These are phyloP conservation scores for Suillus alpinus DNA, from an alignment of 768 basidiomycete species.

Conservation along the genomic window DNA sequence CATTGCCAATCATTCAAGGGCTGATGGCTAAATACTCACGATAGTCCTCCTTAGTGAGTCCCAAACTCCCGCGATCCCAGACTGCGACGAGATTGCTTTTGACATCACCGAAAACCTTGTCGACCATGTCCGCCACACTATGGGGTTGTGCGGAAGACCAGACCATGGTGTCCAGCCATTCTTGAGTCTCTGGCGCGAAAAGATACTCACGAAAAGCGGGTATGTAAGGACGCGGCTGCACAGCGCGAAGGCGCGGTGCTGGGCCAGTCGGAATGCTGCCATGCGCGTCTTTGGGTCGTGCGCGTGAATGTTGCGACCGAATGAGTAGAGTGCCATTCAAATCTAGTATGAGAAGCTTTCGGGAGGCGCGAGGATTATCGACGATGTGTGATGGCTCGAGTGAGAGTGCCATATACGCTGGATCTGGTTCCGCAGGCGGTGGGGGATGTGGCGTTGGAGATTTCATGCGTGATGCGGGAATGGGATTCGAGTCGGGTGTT, in stretches of 20 bases:
- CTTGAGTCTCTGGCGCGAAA: slow-evolving; percentile 54
- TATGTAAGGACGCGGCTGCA: slow-evolving; percentile 67
- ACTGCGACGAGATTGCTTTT: slow-evolving; percentile 51
- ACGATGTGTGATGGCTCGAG: slow-evolving; percentile 25
- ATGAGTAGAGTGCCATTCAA: slow-evolving; percentile 73
- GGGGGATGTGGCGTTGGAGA: slow-evolving; percentile 9
- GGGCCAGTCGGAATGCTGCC: slow-evolving; percentile 1
- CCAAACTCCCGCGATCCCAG: slow-evolving; percentile 81
- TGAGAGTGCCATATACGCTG: slow-evolving; percentile 35
- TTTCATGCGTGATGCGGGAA: slow-evolving; percentile 1
- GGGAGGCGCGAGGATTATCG: slow-evolving; percentile 25
- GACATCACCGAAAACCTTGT: slow-evolving; percentile 49
- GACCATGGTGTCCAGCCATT: slow-evolving; percentile 82
- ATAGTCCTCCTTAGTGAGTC: slow-evolving; percentile 59
- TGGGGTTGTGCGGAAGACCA: slow-evolving; percentile 88
- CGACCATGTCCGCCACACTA: slow-evolving; percentile 74
- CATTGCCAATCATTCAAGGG: not conserved
- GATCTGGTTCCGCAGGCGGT: slow-evolving; percentile 25
- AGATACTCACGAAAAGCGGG: slow-evolving; percentile 58
- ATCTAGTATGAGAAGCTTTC: slow-evolving; percentile 74
- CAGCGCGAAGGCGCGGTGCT: slow-evolving; percentile 31
- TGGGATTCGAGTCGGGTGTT: slow-evolving; percentile 5
- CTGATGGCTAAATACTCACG: slow-evolving; percentile 45
- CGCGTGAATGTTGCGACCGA: slow-evolving; percentile 44
- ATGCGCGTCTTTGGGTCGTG: slow-evolving; percentile 8